Evolutionary conservation across 345 rosid genomes (phyloP).

Genomic region (Pugionium cornutum): DNA sequence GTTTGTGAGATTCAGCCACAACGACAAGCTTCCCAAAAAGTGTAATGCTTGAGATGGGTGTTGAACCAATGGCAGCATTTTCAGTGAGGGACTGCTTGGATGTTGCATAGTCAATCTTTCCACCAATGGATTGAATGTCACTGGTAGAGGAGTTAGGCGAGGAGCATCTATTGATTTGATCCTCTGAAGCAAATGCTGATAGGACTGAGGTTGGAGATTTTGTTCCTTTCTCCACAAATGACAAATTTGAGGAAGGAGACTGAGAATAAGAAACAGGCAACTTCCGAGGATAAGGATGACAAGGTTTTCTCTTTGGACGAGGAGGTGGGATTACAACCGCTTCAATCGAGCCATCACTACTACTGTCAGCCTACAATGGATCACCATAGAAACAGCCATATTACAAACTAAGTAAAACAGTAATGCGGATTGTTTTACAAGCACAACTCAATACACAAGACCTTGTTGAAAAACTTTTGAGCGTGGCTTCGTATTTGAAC

Average conservation of each 20-base stretch:
- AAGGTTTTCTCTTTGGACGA: constrained; percentile 81
- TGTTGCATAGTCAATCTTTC: constrained; percentile 39
- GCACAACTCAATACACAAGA: constrained; percentile 22
- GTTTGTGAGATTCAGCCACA: constrained; percentile 40
- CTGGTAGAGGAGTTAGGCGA: constrained; percentile 63
- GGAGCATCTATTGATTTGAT: constrained; percentile 52
- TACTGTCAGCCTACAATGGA: constrained; percentile 49
- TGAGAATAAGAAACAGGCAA: constrained; percentile 23
- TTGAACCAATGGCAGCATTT: constrained; percentile 5
- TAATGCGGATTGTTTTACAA: not conserved
- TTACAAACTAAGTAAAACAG: not conserved
- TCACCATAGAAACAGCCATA: constrained; percentile 18
- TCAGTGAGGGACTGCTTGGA: constrained; percentile 40
- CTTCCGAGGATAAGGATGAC: constrained; percentile 90
- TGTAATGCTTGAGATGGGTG: constrained; percentile 48
- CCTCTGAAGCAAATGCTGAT: constrained; percentile 51
- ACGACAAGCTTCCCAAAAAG: constrained; percentile 68
- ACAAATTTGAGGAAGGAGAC: constrained; percentile 45
- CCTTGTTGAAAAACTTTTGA: constrained; percentile 77
- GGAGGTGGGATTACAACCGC: constrained; percentile 86
- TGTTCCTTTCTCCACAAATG: constrained; percentile 47
- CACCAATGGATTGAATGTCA: constrained; percentile 41
- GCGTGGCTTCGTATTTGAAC: constrained; percentile 75
- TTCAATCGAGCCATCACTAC: constrained; percentile 36
- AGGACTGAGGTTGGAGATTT: constrained; percentile 66